A percentile compares a stretch with the other conserved stretches of the same genome.
Evolutionary conservation across 805 yeast species (phyloP).

Genomic region (Candida rishiriensis): DNA sequence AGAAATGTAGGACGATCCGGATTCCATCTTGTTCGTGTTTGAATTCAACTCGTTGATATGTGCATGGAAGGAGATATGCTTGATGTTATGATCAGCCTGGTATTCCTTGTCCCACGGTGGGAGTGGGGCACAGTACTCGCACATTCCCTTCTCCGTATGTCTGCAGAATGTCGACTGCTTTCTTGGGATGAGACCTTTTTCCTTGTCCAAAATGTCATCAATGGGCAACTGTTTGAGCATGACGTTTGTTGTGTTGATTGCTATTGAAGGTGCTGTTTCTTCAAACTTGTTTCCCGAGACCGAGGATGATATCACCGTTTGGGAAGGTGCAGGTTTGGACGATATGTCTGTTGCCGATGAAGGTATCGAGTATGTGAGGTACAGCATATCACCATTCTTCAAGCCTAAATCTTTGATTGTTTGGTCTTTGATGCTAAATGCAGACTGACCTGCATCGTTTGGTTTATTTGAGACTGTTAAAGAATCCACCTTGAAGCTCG

Average conservation of each 20-base stretch:
- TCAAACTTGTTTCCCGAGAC: slow-evolving; percentile 5
- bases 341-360: neutral
- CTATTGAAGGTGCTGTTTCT: slow-evolving; percentile 6
- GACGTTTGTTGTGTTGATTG: slow-evolving; percentile 3
- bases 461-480: slow-evolving; percentile 43
- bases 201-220: slow-evolving; percentile 61
- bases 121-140: slow-evolving; percentile 92
- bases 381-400: slow-evolving; percentile 59
- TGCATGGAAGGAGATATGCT: slow-evolving; percentile 86
- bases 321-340: neutral
- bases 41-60: slow-evolving; percentile 70
- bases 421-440: slow-evolving; percentile 24
- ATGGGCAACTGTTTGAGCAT: slow-evolving; percentile 48
- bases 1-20: slow-evolving; percentile 65
- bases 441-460: slow-evolving; percentile 37
- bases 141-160: slow-evolving; percentile 94
- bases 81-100: slow-evolving; percentile 68
- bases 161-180: slow-evolving; percentile 61
- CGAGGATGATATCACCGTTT: neutral
- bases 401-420: slow-evolving; percentile 42
- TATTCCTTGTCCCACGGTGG: slow-evolving; percentile 92
- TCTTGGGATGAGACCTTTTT: slow-evolving; percentile 71
- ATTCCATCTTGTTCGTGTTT: slow-evolving; percentile 53
- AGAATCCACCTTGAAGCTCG: slow-evolving; percentile 29
- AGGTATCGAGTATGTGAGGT: slow-evolving; percentile 32